phyloP scores from a whole-genome alignment of 2,329 filamentous ascomycete species.

The Neodidymelliopsis sp. region DNA sequence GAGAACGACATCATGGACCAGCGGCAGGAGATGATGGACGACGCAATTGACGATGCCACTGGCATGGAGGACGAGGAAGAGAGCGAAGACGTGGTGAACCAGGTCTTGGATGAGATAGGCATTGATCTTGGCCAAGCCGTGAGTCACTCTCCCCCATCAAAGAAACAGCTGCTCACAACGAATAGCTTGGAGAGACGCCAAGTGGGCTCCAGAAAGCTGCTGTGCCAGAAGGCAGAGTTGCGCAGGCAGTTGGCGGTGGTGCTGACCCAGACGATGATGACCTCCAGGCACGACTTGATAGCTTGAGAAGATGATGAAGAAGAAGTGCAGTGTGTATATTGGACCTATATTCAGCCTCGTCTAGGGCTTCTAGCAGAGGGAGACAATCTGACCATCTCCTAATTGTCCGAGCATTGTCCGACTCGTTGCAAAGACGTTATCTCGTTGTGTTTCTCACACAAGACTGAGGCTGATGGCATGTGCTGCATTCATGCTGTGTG shows the following conservation, averaged over 20 bases:
- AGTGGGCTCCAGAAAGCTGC: conserved; percentile 78
- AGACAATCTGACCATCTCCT: no score
- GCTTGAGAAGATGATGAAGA: conserved; percentile 67
- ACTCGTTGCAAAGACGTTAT: no score
- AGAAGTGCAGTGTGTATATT: not conserved
- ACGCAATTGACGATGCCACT: conserved; percentile 96
- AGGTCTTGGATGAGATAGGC: conserved; percentile 95
- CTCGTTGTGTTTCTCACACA: no score
- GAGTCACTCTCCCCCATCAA: conserved; percentile 49
- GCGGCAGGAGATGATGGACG: conserved; percentile 99
- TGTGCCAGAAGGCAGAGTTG: conserved; percentile 78
- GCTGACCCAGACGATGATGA: conserved; percentile 87
- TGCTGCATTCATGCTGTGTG: conserved; percentile 8
- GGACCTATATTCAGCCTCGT: not conserved
- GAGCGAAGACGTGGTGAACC: conserved; percentile 94
- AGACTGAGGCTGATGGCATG: not conserved
- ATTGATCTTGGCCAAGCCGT: conserved; percentile 91
- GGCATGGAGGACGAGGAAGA: conserved; percentile 92
- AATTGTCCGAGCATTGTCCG: no score
- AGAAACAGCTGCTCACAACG: conserved; percentile 20
- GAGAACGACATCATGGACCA: conserved; percentile 99
- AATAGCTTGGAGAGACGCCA: conserved; percentile 88
- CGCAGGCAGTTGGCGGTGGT: conserved; percentile 82
- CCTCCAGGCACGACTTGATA: conserved; percentile 90
- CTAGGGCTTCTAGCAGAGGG: no score